Evolutionary conservation across 768 basidiomycete species (phyloP).

Genomic region (Tylopilus subfusipes): DNA sequence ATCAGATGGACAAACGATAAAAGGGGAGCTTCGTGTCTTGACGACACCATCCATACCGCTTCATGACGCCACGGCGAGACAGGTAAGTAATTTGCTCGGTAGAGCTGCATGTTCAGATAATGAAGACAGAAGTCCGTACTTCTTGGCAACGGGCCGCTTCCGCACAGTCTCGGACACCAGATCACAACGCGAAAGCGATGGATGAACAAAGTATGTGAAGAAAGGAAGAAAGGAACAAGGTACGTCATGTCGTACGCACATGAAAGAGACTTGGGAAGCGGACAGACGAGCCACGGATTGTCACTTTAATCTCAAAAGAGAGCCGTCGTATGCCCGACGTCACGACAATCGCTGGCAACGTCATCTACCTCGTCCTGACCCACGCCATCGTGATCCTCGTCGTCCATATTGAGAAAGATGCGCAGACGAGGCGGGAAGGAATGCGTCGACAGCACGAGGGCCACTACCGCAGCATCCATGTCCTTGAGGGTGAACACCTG

Average conservation of each 20-base stretch:
- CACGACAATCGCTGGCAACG: background rate
- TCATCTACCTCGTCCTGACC: background rate
- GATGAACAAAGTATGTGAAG: background rate
- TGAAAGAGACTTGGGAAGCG: background rate
- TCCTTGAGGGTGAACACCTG: constrained; percentile 13
- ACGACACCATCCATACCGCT: background rate
- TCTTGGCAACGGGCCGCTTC: no score
- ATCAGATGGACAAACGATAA: background rate
- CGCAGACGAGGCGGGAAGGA: constrained; percentile 9
- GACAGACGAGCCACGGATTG: no score
- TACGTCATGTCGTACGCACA: background rate
- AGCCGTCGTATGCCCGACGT: background rate
- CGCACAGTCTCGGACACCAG: background rate
- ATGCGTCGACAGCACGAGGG: constrained; percentile 1
- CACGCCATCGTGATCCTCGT: no score
- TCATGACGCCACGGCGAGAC: background rate
- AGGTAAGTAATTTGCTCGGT: background rate
- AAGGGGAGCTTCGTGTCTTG: background rate
- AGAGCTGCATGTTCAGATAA: no score
- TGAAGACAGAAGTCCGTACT: no score
- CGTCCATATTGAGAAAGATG: constrained; percentile 18
- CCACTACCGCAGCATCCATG: background rate
- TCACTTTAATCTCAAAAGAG: background rate
- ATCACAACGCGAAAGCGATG: no score
- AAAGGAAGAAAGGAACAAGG: background rate